Evolutionary conservation across 805 yeast species (phyloP).

Genomic region (Kazachstania kunashirensis): DNA sequence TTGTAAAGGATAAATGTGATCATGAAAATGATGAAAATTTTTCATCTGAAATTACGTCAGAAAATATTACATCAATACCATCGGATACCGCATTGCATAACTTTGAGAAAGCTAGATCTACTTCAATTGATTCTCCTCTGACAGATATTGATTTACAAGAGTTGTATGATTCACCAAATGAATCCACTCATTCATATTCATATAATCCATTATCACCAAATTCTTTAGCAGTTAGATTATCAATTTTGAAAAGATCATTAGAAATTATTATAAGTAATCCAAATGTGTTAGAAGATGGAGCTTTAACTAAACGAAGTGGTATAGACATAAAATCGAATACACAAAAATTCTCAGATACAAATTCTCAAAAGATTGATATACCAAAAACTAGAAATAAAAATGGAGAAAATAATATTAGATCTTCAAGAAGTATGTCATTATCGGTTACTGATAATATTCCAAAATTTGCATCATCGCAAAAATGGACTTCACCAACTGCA

Average conservation of each 20-base stretch:
- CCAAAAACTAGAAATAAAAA: background rate
- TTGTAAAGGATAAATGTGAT: too few relatives aligned
- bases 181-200: constrained; percentile 76
- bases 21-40: background rate
- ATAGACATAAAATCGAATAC: too few relatives aligned
- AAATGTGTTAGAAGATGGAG: constrained; percentile 13
- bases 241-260: constrained; percentile 64
- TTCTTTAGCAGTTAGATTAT: constrained; percentile 64
- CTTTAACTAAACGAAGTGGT: background rate
- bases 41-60: background rate
- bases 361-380: background rate
- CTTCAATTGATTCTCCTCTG: constrained; percentile 8
- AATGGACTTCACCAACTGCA: constrained; percentile 16
- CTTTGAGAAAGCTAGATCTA: constrained; percentile 5
- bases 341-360: background rate
- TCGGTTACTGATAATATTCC: constrained; percentile 3
- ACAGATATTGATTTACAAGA: constrained; percentile 32
- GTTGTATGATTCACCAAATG: constrained; percentile 57
- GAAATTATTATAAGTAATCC: constrained; percentile 66
- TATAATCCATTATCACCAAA: constrained; percentile 77
- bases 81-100: background rate
- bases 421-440: constrained; percentile 5
- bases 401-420: constrained; percentile 1
- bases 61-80: background rate
- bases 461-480: constrained; percentile 3